These are phyloP conservation scores for Rubroboletus satanas DNA, from an alignment of 768 basidiomycete genomes.

Conservation along the genomic window DNA sequence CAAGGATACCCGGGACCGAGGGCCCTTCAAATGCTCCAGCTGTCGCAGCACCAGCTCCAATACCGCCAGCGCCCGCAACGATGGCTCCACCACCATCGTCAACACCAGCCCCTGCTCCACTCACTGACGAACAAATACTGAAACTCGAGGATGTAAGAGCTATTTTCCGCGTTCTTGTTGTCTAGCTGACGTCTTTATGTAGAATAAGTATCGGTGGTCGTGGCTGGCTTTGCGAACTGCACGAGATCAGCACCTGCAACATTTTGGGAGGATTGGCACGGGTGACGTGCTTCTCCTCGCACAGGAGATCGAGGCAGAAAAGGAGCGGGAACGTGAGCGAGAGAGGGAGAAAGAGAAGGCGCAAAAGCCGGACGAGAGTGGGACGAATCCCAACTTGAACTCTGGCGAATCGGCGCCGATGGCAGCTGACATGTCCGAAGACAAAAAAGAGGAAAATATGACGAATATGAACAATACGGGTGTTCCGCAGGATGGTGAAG, in stretches of 20 bases:
- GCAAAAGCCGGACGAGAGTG: conserved; percentile 25
- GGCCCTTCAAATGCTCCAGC: conserved; percentile 26
- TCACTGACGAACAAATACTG: conserved; percentile 47
- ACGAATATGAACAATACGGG: conserved; percentile 19
- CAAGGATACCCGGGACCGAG: conserved; percentile 30
- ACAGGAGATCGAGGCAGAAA: conserved; percentile 35
- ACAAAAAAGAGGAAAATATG: conserved; percentile 21
- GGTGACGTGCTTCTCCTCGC: conserved; percentile 60
- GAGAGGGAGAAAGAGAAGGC: conserved; percentile 32
- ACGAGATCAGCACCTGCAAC: conserved; percentile 66
- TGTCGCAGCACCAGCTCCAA: conserved; percentile 5
- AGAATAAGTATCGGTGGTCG: conserved; percentile 75
- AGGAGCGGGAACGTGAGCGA: conserved; percentile 37
- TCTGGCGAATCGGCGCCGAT: conserved; percentile 34
- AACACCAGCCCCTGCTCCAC: conserved; percentile 27
- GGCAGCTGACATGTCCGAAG: conserved; percentile 17
- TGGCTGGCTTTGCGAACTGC: conserved; percentile 81
- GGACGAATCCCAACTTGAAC: conserved; percentile 5
- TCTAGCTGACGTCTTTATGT: conserved; percentile 13
- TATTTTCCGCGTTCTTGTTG: neutral
- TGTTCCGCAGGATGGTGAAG: conserved; percentile 31
- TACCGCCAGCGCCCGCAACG: conserved; percentile 10
- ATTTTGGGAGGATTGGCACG: conserved; percentile 79
- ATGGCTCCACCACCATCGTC: conserved; percentile 15
- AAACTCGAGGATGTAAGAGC: conserved; percentile 58